A percentile compares a stretch with the other conserved stretches of the same genome.
Conservation (phyloP, 2,329 filamentous ascomycete species). For the Dactylonectria estremocensis region DNA sequence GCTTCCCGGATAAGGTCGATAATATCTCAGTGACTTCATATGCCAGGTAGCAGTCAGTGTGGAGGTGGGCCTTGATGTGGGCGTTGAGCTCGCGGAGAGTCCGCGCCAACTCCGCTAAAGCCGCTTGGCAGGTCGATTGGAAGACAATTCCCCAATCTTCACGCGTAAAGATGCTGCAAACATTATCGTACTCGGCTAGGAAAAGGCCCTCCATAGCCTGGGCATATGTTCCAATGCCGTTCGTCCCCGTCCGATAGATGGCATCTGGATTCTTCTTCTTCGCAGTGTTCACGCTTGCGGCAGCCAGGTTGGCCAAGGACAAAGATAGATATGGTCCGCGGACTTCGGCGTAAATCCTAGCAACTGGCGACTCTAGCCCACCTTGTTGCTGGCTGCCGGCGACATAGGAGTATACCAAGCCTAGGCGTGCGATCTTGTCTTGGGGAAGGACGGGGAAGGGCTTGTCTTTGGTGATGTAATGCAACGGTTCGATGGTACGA, state of each 20-base stretch:
- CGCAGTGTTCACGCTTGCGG: conserved; percentile 86
- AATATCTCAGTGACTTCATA: conserved; percentile 97
- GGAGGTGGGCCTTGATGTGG: conserved; percentile 88
- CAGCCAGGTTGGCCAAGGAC: conserved; percentile 87
- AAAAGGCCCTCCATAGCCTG: conserved; percentile 91
- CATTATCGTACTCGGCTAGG: conserved; percentile 90
- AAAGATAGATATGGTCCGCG: conserved; percentile 88
- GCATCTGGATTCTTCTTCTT: conserved; percentile 87
- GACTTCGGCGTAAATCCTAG: conserved; percentile 87
- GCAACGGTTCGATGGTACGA: conserved; percentile 86
- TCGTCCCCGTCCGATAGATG: conserved; percentile 89
- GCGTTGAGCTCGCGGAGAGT: conserved; percentile 91
- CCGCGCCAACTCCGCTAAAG: conserved; percentile 86
- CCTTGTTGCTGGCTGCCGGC: conserved; percentile 69
- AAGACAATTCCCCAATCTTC: conserved; percentile 89
- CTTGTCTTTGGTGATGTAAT: conserved; percentile 91
- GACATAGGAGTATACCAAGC: conserved; percentile 86
- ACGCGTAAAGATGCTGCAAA: conserved; percentile 86
- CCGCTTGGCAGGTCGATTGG: conserved; percentile 82
- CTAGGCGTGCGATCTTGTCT: conserved; percentile 82
- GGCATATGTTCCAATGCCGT: conserved; percentile 91
- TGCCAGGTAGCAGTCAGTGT: conserved; percentile 93
- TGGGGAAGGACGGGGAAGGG: conserved; percentile 86
- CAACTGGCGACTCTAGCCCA: conserved; percentile 77
- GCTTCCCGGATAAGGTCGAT: conserved; percentile 81